Conservation (phyloP, 176 grass and related monocot species). For the Bonia amplexicaulis region DNA sequence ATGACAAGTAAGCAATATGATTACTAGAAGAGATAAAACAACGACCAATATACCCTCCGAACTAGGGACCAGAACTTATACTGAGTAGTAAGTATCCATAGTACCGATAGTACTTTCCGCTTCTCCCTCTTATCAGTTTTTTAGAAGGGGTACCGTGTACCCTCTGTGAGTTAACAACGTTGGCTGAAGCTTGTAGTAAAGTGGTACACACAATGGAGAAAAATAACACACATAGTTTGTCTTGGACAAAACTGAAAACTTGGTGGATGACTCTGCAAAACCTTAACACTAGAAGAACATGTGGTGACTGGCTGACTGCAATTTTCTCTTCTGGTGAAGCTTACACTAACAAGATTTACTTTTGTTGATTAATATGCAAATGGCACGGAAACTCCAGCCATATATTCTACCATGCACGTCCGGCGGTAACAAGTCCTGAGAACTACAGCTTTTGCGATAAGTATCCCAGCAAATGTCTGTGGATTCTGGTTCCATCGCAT, state of each 20-base stretch:
- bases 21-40: too few species aligned
- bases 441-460: neutral
- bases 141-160: too few species aligned
- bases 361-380: neutral
- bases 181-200: neutral
- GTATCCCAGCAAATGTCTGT: conserved; percentile 28
- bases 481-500: conserved; percentile 17
- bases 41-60: neutral
- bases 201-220: neutral
- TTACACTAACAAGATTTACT: neutral
- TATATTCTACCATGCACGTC: neutral
- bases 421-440: neutral
- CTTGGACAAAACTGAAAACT: neutral
- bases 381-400: neutral
- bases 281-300: neutral
- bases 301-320: neutral
- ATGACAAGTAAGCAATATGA: neutral
- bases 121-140: too few species aligned
- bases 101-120: too few species aligned
- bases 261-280: neutral
- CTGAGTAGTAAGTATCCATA: too few species aligned
- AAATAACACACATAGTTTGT: neutral
- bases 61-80: neutral
- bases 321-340: neutral
- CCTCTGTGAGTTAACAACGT: too few species aligned